phyloP scores from a whole-genome alignment of 768 basidiomycete genomes.

The Xerocomus brunneocitrinus region DNA sequence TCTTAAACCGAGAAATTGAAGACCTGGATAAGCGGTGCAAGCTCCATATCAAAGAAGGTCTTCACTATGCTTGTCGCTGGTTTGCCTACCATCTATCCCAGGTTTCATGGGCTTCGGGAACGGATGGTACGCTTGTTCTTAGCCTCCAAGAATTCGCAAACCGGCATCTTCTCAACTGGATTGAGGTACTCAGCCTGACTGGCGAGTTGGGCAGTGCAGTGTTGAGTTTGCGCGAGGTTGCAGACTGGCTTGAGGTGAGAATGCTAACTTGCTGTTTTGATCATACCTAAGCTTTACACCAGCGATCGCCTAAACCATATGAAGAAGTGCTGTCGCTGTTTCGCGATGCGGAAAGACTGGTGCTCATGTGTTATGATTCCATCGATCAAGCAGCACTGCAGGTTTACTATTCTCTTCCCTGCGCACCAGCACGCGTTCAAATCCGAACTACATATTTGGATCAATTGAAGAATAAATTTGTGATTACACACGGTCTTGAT shows the following conservation, averaged over 20 bases:
- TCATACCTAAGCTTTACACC: background rate
- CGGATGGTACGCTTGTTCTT: slow-evolving; percentile 4
- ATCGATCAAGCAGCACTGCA: slow-evolving; percentile 17
- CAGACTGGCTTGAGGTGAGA: slow-evolving; percentile 14
- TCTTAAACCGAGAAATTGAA: slow-evolving; percentile 11
- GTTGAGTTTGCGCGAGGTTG: slow-evolving; percentile 8
- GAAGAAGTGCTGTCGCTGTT: slow-evolving; percentile 9
- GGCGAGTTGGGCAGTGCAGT: slow-evolving; percentile 15
- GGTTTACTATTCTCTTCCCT: slow-evolving; percentile 14
- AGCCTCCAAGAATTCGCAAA: slow-evolving; percentile 10
- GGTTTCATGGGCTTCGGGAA: slow-evolving; percentile 3
- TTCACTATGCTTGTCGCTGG: slow-evolving; percentile 20
- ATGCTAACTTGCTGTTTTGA: background rate
- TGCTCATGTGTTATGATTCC: slow-evolving; percentile 18
- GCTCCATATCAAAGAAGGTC: slow-evolving; percentile 9
- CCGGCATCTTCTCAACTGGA: slow-evolving; percentile 13
- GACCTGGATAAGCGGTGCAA: slow-evolving; percentile 12
- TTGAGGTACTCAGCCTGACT: slow-evolving; percentile 17
- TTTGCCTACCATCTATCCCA: slow-evolving; percentile 15
- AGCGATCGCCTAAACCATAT: slow-evolving; percentile 8
- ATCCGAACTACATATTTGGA: slow-evolving; percentile 10
- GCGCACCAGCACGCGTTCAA: slow-evolving; percentile 1
- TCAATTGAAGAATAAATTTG: slow-evolving; percentile 10
- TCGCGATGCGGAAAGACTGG: slow-evolving; percentile 15
- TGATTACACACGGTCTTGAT: slow-evolving; percentile 5